Base-by-base conservation (phyloP, 2,329 filamentous ascomycete species). In the Aspergillus sp. region DNA sequence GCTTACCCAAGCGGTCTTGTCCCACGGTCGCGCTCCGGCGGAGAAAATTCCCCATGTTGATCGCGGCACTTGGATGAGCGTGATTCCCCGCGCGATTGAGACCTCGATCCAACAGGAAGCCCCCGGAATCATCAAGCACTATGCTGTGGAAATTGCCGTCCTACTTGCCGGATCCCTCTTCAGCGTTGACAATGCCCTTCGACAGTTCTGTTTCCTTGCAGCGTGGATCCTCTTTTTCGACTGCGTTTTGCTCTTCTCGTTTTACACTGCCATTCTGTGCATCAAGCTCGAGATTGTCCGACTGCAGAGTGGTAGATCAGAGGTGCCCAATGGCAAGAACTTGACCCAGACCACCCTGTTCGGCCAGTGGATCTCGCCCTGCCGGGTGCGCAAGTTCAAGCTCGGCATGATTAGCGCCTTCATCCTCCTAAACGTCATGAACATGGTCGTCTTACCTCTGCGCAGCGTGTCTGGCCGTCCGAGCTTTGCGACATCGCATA, bases 221-320 rank as follows among this genome's bases (percentile, higher is more conserved):
- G 93, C 93, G 1, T 98, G 94, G 94, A 97, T 97, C 64, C 81
- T 99, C 57, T 89, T 97, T 78, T 99, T 98, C 74, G 95, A 99
- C 80, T 93, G 93, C 77, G 83, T 97, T 63, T 84, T 98, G 66
- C 88, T 99, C 45, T 96, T 99, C 80, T 96, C 94, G 51, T 98
- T 99, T 80, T 99, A 97, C 82, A 97, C 93, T 13, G 91, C 95
- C 1, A 97, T 99, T 70, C 86, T 99, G 50, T 97, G 93, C 81
- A 96, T 99, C 82, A 99, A 99, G 82, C 88, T 99, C 5, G 95
- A 99, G 78, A 96, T 99, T 77, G 98, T 97, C 82, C 91, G 95
- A 53, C 98, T 99, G 82, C 75, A 80, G 60, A 73, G 83, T 68
- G 82, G 84, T 83, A 22, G 75, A 78, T 63, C 8, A 8, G 11